A percentile compares a stretch with the other conserved stretches of the same genome.
These are phyloP conservation scores for Aspergillus steynii DNA, from an alignment of 495 filamentous ascomycete genomes.

Conservation along the genomic window DNA sequence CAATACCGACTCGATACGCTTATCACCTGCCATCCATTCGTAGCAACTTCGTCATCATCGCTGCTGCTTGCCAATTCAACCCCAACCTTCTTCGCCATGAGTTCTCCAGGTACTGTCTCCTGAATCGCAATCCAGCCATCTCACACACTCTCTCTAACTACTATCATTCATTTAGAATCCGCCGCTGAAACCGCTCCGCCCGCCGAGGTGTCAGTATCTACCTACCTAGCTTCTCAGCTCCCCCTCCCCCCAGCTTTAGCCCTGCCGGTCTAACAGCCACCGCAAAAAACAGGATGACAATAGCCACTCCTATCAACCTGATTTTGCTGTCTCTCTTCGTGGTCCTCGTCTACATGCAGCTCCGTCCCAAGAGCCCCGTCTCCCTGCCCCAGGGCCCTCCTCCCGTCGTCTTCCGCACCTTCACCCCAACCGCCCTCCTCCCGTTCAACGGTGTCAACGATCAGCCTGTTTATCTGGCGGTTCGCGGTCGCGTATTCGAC, in stretches of 20 bases:
- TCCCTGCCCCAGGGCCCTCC: constrained; percentile 68
- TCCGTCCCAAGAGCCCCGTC: constrained; percentile 59
- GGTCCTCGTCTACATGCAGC: constrained; percentile 67
- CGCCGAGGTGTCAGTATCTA: constrained; percentile 33
- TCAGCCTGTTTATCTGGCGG: constrained; percentile 78
- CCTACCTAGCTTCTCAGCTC: background rate
- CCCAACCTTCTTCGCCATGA: constrained; percentile 9
- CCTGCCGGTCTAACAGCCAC: constrained; percentile 4
- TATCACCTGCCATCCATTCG: background rate
- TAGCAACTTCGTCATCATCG: background rate
- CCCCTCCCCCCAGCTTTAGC: background rate
- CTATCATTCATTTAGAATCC: constrained; percentile 9
- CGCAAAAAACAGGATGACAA: constrained; percentile 45
- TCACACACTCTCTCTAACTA: background rate
- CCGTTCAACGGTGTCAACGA: constrained; percentile 82
- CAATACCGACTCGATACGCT: too few relatives aligned
- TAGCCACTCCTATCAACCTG: constrained; percentile 78
- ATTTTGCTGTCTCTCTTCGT: constrained; percentile 69
- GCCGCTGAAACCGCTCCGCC: constrained; percentile 20
- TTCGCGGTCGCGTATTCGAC: constrained; percentile 84
- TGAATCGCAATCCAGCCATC: background rate
- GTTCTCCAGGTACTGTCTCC: constrained; percentile 15
- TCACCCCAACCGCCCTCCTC: constrained; percentile 80
- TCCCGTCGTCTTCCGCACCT: constrained; percentile 83
- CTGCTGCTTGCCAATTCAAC: background rate